These are phyloP conservation scores for Neurospora intermedia DNA, from an alignment of 495 filamentous ascomycete genomes.

Conservation along the genomic window DNA sequence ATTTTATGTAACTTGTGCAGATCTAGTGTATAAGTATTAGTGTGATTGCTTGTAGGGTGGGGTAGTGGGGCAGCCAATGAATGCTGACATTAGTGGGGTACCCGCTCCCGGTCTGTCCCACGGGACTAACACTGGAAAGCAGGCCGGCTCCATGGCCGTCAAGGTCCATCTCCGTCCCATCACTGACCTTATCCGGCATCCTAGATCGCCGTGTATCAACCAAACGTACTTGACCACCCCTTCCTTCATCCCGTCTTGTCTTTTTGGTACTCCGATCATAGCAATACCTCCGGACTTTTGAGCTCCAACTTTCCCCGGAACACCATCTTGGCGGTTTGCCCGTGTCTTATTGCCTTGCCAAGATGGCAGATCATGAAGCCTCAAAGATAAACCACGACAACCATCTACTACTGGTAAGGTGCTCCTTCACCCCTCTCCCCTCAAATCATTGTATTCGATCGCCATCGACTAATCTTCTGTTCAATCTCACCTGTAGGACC, in stretches of 20 bases:
- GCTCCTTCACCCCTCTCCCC: background rate
- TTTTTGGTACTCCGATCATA: background rate
- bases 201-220: background rate
- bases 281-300: background rate
- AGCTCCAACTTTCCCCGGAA: background rate
- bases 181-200: background rate
- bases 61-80: background rate
- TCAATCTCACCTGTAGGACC: conserved; percentile 51
- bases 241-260: background rate
- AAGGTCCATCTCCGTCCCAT: background rate
- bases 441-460: background rate
- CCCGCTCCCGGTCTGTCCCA: background rate
- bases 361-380: conserved; percentile 34
- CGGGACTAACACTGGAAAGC: background rate
- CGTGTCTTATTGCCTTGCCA: background rate
- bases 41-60: background rate
- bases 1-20: background rate
- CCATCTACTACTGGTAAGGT: conserved; percentile 36
- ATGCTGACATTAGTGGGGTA: background rate
- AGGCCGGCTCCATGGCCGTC: background rate
- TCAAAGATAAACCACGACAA: conserved; percentile 37
- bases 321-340: background rate
- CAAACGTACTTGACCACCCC: background rate
- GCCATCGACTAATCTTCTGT: background rate
- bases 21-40: background rate